Base-by-base conservation (phyloP, 139 green algal genomes). In the Pleodorina starrii region DNA sequence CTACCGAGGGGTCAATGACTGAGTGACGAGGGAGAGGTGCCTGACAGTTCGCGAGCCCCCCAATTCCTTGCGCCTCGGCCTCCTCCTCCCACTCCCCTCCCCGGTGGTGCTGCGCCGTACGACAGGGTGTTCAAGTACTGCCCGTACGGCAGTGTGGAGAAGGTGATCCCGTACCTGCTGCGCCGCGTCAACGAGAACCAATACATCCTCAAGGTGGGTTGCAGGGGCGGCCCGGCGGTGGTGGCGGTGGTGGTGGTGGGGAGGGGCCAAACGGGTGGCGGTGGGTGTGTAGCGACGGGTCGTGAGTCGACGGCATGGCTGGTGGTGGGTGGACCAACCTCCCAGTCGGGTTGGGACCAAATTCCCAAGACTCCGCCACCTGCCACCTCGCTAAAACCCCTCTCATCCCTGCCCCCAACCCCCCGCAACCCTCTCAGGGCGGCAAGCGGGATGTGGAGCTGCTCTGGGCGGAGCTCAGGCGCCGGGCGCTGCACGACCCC, bases 111-210 rank as follows among this genome's bases (percentile, higher is more conserved):
- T n/a, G n/a, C n/a, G n/a, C n/a, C n/a, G n/a, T n/a, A n/a, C n/a
- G n/a, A 1, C 76, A 86, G 86, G 78, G 80, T 81, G n/a, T 97
- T 95, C 93, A 98, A 97, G 91, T 97, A 97, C 80, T 90, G 96
- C 25, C 95, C 96, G 0, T 98, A 96, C 85, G 96, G 96, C 17
- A 81, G 51, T 21, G 85, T 98, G 27, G 89, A 94, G 36, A 91
- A 98, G 89, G 92, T 97, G 29, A 94, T 98, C 63, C 96, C 96
- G 0, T 98, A 97, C 89, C 90, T 98, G 11, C 91, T 98, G 10
- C 87, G 96, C 48, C 84, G 96, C 10, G 96, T 95, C 4, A 93
- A 96, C 84, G 96, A 98, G 86, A 97, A 97, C 91, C 85, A 82
- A 32, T 90, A 94, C 84, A 89, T 97, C 19, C 36, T 96, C 40